A percentile compares a stretch with the other conserved stretches of the same genome.
phyloP scores from a whole-genome alignment of 768 basidiomycete genomes.

The Psilocybe tampanensis region DNA sequence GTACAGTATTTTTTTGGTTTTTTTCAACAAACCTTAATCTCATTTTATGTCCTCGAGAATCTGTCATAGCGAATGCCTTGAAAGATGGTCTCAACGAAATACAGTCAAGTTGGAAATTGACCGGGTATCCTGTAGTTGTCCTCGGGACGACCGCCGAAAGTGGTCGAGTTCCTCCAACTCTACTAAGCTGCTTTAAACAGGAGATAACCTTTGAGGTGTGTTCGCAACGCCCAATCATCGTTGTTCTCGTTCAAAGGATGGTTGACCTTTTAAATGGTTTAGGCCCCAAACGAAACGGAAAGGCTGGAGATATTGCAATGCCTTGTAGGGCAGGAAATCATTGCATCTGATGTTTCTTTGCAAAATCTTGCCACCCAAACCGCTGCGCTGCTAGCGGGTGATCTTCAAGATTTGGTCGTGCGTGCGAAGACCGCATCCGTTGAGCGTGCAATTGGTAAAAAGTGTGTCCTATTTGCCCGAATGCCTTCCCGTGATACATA shows the following conservation, averaged over 20 bases:
- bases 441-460: conserved; percentile 39
- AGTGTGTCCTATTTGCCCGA: conserved; percentile 32
- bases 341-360: conserved; percentile 84
- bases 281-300: conserved; percentile 85
- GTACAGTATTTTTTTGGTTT: conserved; percentile 32
- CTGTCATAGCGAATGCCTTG: conserved; percentile 55
- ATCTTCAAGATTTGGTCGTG: conserved; percentile 70
- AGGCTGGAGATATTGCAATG: conserved; percentile 61
- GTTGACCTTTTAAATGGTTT: background rate
- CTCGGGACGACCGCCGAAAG: conserved; percentile 73
- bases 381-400: conserved; percentile 85
- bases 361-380: conserved; percentile 77
- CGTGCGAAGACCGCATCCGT: conserved; percentile 61
- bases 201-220: conserved; percentile 75
- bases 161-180: conserved; percentile 59
- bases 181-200: conserved; percentile 83
- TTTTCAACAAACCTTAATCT: background rate
- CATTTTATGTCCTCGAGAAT: conserved; percentile 41
- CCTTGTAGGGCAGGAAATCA: conserved; percentile 36
- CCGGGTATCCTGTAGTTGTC: conserved; percentile 74
- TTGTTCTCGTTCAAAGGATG: background rate
- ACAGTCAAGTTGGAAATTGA: conserved; percentile 55
- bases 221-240: background rate
- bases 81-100: conserved; percentile 65
- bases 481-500: background rate